phyloP scores from a whole-genome alignment of 129 eudicot species.

The Kitagawia praeruptora region DNA sequence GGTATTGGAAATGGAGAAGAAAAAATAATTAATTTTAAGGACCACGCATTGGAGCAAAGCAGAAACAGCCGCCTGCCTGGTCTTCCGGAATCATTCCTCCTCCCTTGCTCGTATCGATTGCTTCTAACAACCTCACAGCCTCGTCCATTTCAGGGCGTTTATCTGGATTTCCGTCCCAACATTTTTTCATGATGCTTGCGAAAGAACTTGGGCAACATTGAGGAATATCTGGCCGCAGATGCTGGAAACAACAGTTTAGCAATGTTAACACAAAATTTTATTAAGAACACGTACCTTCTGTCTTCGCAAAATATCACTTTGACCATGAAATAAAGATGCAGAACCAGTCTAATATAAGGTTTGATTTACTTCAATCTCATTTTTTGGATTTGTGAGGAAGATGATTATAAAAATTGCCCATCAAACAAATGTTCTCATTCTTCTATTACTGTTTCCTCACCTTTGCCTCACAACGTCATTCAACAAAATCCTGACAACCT shows the following conservation, averaged over 20 bases:
- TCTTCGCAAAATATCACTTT: not conserved
- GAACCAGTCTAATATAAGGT: slow-evolving; percentile 9
- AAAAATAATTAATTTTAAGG: slow-evolving; percentile 24
- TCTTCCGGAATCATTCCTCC: slow-evolving; percentile 97
- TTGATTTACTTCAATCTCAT: not conserved
- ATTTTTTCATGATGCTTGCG: slow-evolving; percentile 63
- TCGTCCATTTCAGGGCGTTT: slow-evolving; percentile 90
- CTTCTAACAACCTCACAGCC: slow-evolving; percentile 70
- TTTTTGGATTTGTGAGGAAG: not conserved
- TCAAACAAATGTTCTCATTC: not conserved
- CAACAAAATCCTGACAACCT: not conserved
- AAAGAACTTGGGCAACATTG: slow-evolving; percentile 82
- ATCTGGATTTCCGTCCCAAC: slow-evolving; percentile 87
- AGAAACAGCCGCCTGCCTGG: slow-evolving; percentile 68
- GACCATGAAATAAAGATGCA: not conserved
- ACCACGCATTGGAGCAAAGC: slow-evolving; percentile 69
- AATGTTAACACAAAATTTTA: not conserved
- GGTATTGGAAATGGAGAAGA: not conserved
- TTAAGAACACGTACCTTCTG: not conserved
- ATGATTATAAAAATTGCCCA: not conserved
- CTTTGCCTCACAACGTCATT: not conserved
- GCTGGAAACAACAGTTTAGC: slow-evolving; percentile 25
- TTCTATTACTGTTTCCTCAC: not conserved
- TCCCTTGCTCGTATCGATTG: slow-evolving; percentile 75
- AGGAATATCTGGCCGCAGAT: slow-evolving; percentile 85